Evolutionary conservation across 805 yeast genomes (phyloP).

Genomic region (Zygosaccharomyces rouxii): DNA sequence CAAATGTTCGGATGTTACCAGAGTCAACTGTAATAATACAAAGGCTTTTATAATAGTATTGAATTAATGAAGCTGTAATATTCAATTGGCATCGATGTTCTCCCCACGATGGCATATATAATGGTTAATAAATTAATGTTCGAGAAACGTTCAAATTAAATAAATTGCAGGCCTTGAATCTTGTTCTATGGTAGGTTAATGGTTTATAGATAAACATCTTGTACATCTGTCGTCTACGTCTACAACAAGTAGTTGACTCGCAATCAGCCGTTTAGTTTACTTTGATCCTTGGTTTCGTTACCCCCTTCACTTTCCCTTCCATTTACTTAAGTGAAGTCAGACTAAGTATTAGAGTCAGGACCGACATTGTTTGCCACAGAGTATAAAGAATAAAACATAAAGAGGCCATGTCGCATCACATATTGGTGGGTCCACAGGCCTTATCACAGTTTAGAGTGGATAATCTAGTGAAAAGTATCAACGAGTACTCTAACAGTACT

Average conservation of each 20-base stretch:
- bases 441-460: constrained; percentile 81
- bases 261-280: neutral
- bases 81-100: neutral
- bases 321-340: neutral
- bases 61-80: neutral
- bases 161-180: neutral
- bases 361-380: neutral
- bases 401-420: constrained; percentile 40
- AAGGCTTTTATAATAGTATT: neutral
- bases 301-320: neutral
- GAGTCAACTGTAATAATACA: constrained; percentile 6
- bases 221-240: neutral
- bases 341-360: neutral
- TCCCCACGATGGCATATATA: neutral
- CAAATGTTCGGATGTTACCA: constrained; percentile 5
- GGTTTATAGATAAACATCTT: neutral
- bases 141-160: neutral
- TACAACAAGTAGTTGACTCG: neutral
- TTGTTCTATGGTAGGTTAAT: neutral
- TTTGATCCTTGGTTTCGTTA: neutral
- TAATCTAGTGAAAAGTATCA: constrained; percentile 66
- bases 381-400: neutral
- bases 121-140: neutral
- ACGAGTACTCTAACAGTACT: constrained; percentile 57
- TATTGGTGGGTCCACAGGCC: constrained; percentile 86